These are phyloP conservation scores for Debaryomyces singareniensis DNA, from an alignment of 1,139 yeast genomes.

Conservation along the genomic window DNA sequence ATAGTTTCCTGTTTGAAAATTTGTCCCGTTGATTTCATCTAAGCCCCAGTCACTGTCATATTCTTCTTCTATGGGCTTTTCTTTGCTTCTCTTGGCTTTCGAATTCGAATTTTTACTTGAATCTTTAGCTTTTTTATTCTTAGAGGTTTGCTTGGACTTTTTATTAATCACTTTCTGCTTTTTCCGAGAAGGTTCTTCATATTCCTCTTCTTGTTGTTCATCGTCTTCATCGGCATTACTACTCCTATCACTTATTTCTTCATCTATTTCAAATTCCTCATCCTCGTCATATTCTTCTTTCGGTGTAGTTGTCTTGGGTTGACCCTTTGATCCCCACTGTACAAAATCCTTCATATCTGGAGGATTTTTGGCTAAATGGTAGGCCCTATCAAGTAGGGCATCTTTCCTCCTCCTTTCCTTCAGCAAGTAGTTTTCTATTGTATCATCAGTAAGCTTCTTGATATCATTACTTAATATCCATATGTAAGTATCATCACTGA, in stretches of 20 bases:
- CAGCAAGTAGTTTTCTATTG: conserved; percentile 23
- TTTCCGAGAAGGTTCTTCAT: conserved; percentile 11
- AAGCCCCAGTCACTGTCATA: conserved; percentile 43
- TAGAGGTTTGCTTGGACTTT: conserved; percentile 5
- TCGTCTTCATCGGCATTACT: conserved; percentile 12
- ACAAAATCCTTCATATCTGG: conserved; percentile 40
- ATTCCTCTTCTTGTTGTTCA: conserved; percentile 9
- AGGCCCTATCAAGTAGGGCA: conserved; percentile 31
- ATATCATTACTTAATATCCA: conserved; percentile 50
- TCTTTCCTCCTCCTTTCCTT: conserved; percentile 25
- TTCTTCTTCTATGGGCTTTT: conserved; percentile 14
- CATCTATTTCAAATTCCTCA: conserved; percentile 19
- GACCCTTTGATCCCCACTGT: conserved; percentile 36
- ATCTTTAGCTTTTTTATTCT: conserved; percentile 13
- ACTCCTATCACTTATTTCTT: too few species aligned
- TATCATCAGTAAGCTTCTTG: conserved; percentile 18
- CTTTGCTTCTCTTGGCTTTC: conserved; percentile 12
- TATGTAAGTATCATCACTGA: conserved; percentile 61
- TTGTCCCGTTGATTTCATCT: conserved; percentile 21
- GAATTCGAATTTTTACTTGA: not conserved
- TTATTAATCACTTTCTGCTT: conserved; percentile 12
- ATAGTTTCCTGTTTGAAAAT: conserved; percentile 25
- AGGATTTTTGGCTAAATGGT: conserved; percentile 33
- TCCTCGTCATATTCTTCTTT: conserved; percentile 10
- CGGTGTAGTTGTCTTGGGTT: conserved; percentile 14